Base-by-base conservation (phyloP, 805 yeast species). In the Monosporozyma unispora region DNA sequence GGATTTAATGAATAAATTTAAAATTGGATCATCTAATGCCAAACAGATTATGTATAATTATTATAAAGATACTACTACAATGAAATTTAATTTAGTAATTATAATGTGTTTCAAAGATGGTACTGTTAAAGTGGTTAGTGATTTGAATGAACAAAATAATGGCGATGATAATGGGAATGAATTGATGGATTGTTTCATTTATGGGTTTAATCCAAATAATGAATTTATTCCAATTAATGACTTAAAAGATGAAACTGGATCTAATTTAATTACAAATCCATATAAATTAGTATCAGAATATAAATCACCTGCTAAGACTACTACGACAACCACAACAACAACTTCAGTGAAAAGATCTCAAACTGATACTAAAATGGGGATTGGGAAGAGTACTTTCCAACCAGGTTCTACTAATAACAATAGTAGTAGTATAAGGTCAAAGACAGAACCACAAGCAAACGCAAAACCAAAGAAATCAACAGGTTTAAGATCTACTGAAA, bases 161-260 rank as follows among this genome's bases (percentile, higher is more conserved):
- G 23, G 19, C 7, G 45, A 50, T 11, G 45, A 52, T 16, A 47
- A 56, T 16, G 55, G 52, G 5, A 50, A 51, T 19, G 50, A 51
- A n/a, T 41, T 65, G 2, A 33, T 50, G 1, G 69, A 65, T 50
- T 61, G 62, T 44, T 65, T 65, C 39, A 65, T 65, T 21, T 65
- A 64, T 54, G 69, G 64, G 4, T 62, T 65, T 49, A 62, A 59
- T 45, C 67, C 69, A 2, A 60, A 55, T 56, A 60, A 62, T 7
- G 53, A 53, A 31, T 60, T 60, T 45, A 52, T 53, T 11, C 62
- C 66, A 16, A 48, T 56, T 2, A 62, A 57, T 48, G 22, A 18
- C 22, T 48, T 54, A 8, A 28, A 21, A 18, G 46, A 44, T 21
- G 35, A 29, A 29, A 44, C 39, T 19, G 46, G 35, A 4, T 23